Conservation (phyloP, 257 asterid genomes). For the Ballota nigra region DNA sequence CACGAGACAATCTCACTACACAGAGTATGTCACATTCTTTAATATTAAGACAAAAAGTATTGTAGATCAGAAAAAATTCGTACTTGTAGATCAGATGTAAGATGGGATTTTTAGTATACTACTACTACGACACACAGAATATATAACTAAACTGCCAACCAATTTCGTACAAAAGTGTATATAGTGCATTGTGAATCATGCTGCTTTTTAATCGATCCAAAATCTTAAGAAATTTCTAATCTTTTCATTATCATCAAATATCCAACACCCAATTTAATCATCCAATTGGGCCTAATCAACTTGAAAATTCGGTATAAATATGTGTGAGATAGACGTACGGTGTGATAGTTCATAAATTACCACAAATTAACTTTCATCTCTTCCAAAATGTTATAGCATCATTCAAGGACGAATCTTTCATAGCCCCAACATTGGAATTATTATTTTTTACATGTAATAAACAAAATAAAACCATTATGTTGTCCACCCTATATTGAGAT, state of each 20-base stretch:
- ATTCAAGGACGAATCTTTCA: too few species aligned
- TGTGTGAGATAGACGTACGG: too few species aligned
- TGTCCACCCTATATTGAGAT: too few species aligned
- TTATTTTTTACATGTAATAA: too few species aligned
- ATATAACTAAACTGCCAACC: background rate
- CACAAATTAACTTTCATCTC: too few species aligned
- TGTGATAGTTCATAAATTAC: too few species aligned
- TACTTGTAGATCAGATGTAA: constrained; percentile 13
- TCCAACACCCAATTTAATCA: background rate
- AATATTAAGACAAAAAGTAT: background rate
- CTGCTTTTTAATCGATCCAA: background rate
- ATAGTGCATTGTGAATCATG: background rate
- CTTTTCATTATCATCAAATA: background rate
- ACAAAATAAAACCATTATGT: too few species aligned
- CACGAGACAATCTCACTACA: background rate
- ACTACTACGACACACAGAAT: background rate
- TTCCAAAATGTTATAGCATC: too few species aligned
- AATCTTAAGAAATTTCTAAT: background rate
- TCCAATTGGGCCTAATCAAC: background rate
- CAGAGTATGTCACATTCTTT: background rate
- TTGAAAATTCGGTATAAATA: too few species aligned
- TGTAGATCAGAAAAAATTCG: background rate
- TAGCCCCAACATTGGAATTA: too few species aligned
- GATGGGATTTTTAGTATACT: constrained; percentile 20
- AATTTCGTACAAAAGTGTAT: background rate